Base-by-base conservation (phyloP, 140 eudicot genomes). In the Oenanthe javanica region DNA sequence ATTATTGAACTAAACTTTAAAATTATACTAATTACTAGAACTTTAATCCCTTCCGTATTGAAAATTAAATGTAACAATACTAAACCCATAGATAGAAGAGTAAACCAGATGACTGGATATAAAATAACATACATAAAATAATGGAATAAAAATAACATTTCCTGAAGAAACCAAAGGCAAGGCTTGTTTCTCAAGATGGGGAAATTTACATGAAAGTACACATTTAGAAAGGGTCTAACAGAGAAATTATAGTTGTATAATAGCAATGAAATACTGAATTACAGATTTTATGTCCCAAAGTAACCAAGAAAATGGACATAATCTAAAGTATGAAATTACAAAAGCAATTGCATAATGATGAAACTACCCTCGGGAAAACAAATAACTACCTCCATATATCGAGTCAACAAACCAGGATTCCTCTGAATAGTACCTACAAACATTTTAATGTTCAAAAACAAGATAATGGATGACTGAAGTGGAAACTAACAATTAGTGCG, bases 361-460 rank as follows among this genome's bases (percentile, higher is more conserved):
- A 21, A 43, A 19, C 77, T 19, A 40, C 52, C 46, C 4, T 2
- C 43, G n/a, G 23, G 71, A 4, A 59, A 52, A 76, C 66, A 61
- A 76, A 54, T 48, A 72, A 72, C 42, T 85, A 81, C 88, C 85
- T 82, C 73, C 88, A 85, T 85, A 78, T 85, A 85, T 15, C 46
- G 77, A 50, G 50, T 61, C 40, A 85, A 80, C 77, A 81, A 73
- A 48, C 85, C 83, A 50, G 84, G 83, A 49, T 16, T 73, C 66
- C 78, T 78, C 73, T 64, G 80, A 59, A 51, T 76, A 50, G 45
- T 54, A 19, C 83, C 88, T 85, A 66, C 51, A 77, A 49, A 23
- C 31, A 40, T 31, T 23, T 50, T 11, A 43, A 49, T 48, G 40
- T n/a, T 61, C 46, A 25, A 82, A 49, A 75, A 72, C 77, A 54